phyloP scores from a whole-genome alignment of 805 yeast genomes.

The Cephaloascus fragrans region DNA sequence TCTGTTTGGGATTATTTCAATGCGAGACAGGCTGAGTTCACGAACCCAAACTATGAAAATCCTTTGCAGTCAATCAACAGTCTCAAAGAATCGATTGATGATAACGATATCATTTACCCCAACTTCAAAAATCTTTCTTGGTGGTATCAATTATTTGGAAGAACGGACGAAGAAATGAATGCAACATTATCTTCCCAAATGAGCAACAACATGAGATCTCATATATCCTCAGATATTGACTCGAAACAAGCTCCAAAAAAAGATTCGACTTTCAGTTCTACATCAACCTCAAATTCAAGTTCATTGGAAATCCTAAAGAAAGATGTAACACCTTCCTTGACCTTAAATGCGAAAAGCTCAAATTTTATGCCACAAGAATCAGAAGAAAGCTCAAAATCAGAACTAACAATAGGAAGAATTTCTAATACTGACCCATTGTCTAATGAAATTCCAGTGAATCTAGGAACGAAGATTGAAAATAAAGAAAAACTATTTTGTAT shows the following conservation, averaged over 20 bases:
- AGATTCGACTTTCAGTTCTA: not conserved
- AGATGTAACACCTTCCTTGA: not conserved
- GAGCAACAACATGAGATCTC: not conserved
- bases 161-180: slow-evolving; percentile 44
- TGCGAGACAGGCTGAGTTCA: slow-evolving; percentile 63
- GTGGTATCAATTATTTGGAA: slow-evolving; percentile 85
- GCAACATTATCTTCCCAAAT: not conserved
- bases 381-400: no score
- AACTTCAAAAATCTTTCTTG: slow-evolving; percentile 57
- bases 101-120: slow-evolving; percentile 47
- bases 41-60: slow-evolving; percentile 34
- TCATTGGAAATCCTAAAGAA: not conserved
- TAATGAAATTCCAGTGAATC: not conserved
- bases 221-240: not conserved
- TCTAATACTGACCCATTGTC: not conserved
- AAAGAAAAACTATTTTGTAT: not conserved
- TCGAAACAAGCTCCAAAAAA: not conserved
- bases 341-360: no score
- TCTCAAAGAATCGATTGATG: slow-evolving; percentile 11
- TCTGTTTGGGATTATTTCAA: slow-evolving; percentile 93
- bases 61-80: slow-evolving; percentile 1
- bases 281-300: not conserved
- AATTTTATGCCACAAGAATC: no score
- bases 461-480: not conserved
- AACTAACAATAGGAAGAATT: not conserved